Base-by-base conservation (phyloP, 495 filamentous ascomycete genomes). In the Apiosordaria backusii region DNA sequence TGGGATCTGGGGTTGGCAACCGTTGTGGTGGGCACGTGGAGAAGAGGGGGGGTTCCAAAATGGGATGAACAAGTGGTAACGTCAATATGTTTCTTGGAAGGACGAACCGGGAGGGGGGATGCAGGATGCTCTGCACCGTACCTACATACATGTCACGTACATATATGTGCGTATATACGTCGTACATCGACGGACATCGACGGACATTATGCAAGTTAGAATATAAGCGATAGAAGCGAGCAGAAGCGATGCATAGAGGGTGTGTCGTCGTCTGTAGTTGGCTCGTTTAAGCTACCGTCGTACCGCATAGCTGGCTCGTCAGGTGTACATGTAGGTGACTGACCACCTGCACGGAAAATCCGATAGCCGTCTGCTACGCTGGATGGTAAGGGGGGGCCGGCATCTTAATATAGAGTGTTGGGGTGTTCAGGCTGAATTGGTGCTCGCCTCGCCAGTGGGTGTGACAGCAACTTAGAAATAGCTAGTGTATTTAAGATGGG, bases 281-380 rank as follows among this genome's bases (percentile, higher is more conserved):
- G 35, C 35, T 45, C 35, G 35, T 45, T 45, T 45, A 45, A 45
- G 10, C 13, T 45, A 15, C 35, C 9, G 35, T 45, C 10, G 35
- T 45, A 45, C 35, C 35, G 35, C 35, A 45, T 45, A 13, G 35
- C 35, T 45, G 35, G 35, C 35, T 45, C 35, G 35, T 45, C 35
- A n/a, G n/a, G n/a, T n/a, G n/a, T 13, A 45, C 35, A 45, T n/a
- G n/a, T n/a, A n/a, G n/a, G 10, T 45, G 35, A 13, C 10, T 45
- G 35, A 7, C 35, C 35, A 15, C 21, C 23, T 35, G n/a, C 63
- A n/a, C 21, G 55, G 63, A 53, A 58, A 5, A 23, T 40, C 13
- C 22, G 45, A 35, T 9, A 65, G 40, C 57, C 40, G 63, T 60
- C 29, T 65, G 63, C 57, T 22, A 65, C 55, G 57, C 45, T 65